Conservation (phyloP, 2,329 filamentous ascomycete genomes). For the Curvularia sp. region DNA sequence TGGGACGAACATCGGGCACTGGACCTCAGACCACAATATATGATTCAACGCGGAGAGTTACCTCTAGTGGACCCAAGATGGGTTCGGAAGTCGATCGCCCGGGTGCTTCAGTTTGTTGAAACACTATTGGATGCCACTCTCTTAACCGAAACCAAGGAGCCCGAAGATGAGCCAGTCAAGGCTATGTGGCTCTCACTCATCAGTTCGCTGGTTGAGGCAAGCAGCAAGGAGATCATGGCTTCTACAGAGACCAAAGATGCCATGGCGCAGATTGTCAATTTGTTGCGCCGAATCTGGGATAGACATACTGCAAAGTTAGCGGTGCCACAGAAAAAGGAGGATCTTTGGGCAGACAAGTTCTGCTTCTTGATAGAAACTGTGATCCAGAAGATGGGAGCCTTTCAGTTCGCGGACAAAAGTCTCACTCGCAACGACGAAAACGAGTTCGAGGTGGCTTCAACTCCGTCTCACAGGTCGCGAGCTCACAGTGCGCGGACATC, state of each 20-base stretch:
- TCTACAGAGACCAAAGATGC: slow-evolving; percentile 83
- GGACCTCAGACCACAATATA: slow-evolving; percentile 57
- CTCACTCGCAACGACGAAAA: slow-evolving; percentile 63
- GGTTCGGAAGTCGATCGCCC: slow-evolving; percentile 74
- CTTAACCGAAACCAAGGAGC: slow-evolving; percentile 51
- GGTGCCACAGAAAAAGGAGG: slow-evolving; percentile 43
- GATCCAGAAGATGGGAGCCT: slow-evolving; percentile 59
- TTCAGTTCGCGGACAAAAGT: slow-evolving; percentile 60
- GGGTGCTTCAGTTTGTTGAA: slow-evolving; percentile 69
- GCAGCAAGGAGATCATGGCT: slow-evolving; percentile 86
- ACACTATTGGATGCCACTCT: slow-evolving; percentile 59
- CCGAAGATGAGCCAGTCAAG: slow-evolving; percentile 59
- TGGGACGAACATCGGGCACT: slow-evolving; percentile 80
- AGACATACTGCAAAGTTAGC: slow-evolving; percentile 54
- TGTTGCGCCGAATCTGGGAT: slow-evolving; percentile 75
- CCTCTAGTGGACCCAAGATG: slow-evolving; percentile 84
- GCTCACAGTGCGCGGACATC: slow-evolving; percentile 61
- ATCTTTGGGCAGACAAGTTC: slow-evolving; percentile 59
- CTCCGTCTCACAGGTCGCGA: slow-evolving; percentile 67
- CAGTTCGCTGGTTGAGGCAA: slow-evolving; percentile 69
- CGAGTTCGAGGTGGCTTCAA: slow-evolving; percentile 68
- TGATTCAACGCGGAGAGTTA: slow-evolving; percentile 72
- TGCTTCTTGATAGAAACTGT: slow-evolving; percentile 60
- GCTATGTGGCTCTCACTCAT: slow-evolving; percentile 70
- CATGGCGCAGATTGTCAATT: slow-evolving; percentile 72